Evolutionary conservation across 1,284 basidiomycete genomes (phyloP), one percentile per base, ranked within the genome.

Genomic region (Ceratobasidium theobromae): DNA sequence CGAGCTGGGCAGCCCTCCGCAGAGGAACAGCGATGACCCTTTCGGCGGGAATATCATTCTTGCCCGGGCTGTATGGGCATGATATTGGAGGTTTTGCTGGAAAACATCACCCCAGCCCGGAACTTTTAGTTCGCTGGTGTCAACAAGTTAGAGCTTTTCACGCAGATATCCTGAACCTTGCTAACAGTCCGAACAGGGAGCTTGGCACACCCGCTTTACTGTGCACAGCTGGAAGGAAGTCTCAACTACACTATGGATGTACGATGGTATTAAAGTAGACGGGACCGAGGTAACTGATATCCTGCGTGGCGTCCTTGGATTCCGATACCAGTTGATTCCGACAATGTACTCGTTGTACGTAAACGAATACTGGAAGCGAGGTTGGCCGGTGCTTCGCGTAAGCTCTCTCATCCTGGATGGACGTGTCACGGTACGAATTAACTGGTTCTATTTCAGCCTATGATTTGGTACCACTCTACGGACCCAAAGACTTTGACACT

Each of bases 241-340:
- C 35, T 65, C 60, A 25, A 65, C 60, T 11, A 65, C 60, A 1
- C 40, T 65, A 21, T 65, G 60, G 60, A 65, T 65, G 60, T 65
- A 65, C 28, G 60, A 65, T n/a, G 51, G 60, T 3, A 21, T 65
- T 4, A 8, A 65, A 21, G 18, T 53, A 14, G 60, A 65, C 21
- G 60, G 60, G 0, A 40, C 18, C 25, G 60, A 65, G 21, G 32
- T 43, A 6, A 65, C 60, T 25, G 35, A n/a, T n/a, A 14, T 65
- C 14, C 49, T 65, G 1, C 60, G 60, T 21, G 60, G 53, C 27
- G 51, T 65, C 2, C 35, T 65, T 43, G 60, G n/a, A 11, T 53
- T 53, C 27, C 49, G 60, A 6, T 65, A 65, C 28, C 60, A 65
- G 25, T 28, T 65, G 18, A 43, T 65, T 23, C 60, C 60, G 32